Evolutionary conservation across 2,329 filamentous ascomycete species (phyloP).

Genomic region (Phaeophleospora eucalypticola): DNA sequence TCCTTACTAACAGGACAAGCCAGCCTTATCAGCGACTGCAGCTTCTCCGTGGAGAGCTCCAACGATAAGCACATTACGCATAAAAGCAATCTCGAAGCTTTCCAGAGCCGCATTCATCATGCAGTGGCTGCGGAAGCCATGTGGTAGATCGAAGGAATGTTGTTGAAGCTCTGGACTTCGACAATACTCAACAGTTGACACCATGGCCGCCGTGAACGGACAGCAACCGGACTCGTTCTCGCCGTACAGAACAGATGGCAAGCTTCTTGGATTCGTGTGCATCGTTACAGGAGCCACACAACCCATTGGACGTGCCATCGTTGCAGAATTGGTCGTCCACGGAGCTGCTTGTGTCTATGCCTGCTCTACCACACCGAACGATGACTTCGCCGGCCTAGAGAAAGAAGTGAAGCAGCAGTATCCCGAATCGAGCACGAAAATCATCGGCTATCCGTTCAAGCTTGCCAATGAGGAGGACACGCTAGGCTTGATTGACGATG

Average conservation of each 20-base stretch:
- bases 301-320: conserved; percentile 58
- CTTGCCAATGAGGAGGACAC: conserved; percentile 58
- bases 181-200: background rate
- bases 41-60: background rate
- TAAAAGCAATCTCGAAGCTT: background rate
- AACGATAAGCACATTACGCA: background rate
- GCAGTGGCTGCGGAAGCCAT: background rate
- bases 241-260: conserved; percentile 55
- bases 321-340: conserved; percentile 58
- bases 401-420: conserved; percentile 40
- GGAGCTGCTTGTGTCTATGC: conserved; percentile 62
- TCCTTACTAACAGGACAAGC: background rate
- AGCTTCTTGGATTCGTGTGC: conserved; percentile 62
- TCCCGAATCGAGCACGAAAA: conserved; percentile 52
- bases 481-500: conserved; percentile 58
- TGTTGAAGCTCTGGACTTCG: background rate
- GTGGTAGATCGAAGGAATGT: background rate
- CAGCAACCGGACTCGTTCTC: conserved; percentile 40
- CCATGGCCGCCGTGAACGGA: conserved; percentile 16
- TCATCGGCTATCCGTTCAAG: conserved; percentile 59
- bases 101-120: background rate
- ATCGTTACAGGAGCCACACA: conserved; percentile 60
- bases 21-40: background rate
- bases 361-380: conserved; percentile 44
- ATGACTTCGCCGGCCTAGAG: conserved; percentile 42